phyloP scores from a whole-genome alignment of 305 asterid species.

The Solanum hybrid region DNA sequence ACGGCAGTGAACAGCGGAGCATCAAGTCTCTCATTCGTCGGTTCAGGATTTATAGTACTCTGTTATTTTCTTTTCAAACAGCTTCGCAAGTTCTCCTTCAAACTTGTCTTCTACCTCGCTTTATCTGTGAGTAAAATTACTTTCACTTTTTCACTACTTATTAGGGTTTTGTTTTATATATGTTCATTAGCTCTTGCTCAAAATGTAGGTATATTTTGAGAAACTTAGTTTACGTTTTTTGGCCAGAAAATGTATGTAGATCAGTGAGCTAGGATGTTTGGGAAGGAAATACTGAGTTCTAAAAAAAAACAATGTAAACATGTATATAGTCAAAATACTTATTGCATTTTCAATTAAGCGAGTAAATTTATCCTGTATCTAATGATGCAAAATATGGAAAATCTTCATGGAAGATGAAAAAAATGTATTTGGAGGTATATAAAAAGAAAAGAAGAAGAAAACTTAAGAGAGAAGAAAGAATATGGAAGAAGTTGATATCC shows the following conservation, averaged over 20 bases:
- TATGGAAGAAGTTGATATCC: not conserved
- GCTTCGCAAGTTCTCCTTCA: constrained; percentile 94
- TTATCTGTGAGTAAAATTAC: constrained; percentile 45
- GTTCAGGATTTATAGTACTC: constrained; percentile 88
- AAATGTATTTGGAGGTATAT: not conserved
- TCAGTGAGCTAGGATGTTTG: not conserved
- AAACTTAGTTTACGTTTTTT: not conserved
- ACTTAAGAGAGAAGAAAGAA: not conserved
- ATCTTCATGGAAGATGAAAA: not conserved
- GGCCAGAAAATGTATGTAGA: not conserved
- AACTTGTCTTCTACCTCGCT: constrained; percentile 97
- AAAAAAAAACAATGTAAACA: not conserved
- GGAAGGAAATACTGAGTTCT: not conserved
- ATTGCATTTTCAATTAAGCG: not conserved
- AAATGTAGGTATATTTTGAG: not conserved
- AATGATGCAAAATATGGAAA: not conserved
- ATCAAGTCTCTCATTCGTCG: constrained; percentile 70
- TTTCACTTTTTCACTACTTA: not conserved
- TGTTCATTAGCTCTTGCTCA: not conserved
- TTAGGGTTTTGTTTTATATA: not conserved
- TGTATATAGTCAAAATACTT: not conserved
- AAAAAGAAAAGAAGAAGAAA: not conserved
- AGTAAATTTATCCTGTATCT: not conserved
- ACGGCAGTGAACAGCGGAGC: constrained; percentile 78
- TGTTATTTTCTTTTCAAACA: constrained; percentile 88